Percentiles rank a stretch among this genome's conserved stretches.
Conservation (phyloP, 768 basidiomycete genomes). For the Boletus rex-veris region DNA sequence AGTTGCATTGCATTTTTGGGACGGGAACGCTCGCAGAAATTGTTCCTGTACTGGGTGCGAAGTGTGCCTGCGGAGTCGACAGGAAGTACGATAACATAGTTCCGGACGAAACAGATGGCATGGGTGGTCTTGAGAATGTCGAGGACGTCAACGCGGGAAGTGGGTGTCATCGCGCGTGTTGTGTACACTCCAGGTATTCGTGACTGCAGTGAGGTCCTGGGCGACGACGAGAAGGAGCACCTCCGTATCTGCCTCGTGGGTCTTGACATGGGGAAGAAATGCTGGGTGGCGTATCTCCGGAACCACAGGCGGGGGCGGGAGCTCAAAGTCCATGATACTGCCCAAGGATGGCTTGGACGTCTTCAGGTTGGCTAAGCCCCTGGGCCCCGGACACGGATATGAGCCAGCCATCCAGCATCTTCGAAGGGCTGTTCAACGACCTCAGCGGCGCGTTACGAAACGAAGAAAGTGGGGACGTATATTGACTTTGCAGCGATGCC, state of each 20-base stretch:
- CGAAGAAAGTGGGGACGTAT: constrained; percentile 41
- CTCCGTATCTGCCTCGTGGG: too few species aligned
- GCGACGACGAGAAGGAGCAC: too few species aligned
- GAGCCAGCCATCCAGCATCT: constrained; percentile 56
- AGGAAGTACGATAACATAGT: constrained; percentile 79
- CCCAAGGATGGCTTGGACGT: constrained; percentile 37
- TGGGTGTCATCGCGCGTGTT: not conserved
- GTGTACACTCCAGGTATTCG: constrained; percentile 59
- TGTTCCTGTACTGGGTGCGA: constrained; percentile 56
- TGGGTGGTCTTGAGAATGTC: constrained; percentile 69
- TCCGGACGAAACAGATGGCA: constrained; percentile 77
- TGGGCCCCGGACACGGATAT: constrained; percentile 62
- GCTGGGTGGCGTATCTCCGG: constrained; percentile 44
- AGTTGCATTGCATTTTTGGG: constrained; percentile 34
- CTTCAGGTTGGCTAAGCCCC: constrained; percentile 40
- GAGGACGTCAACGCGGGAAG: constrained; percentile 52
- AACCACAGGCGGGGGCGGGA: constrained; percentile 66
- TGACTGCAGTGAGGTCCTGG: not conserved
- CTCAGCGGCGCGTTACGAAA: constrained; percentile 3
- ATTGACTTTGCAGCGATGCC: constrained; percentile 39
- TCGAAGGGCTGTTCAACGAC: constrained; percentile 34
- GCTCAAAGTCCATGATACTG: constrained; percentile 48
- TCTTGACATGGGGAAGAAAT: constrained; percentile 17
- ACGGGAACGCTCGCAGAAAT: constrained; percentile 33
- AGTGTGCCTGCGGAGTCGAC: constrained; percentile 62